phyloP scores from a whole-genome alignment of 208 protist species.

The Trypanosoma vivax region DNA sequence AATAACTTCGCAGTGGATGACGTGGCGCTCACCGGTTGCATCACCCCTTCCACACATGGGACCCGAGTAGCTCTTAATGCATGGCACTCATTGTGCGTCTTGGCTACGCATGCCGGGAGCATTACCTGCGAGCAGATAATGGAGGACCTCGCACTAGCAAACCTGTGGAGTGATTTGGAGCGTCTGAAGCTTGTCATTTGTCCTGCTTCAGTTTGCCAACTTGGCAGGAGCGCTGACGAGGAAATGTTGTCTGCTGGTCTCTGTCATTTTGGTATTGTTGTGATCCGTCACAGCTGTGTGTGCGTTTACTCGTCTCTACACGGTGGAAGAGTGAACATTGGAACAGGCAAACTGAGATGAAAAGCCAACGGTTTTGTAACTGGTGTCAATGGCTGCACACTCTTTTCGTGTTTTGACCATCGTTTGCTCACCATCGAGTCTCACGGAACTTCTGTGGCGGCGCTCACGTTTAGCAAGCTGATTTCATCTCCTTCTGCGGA shows the following conservation, averaged over 20 bases:
- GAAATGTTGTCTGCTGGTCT: conserved; percentile 65
- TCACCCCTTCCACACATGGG: conserved; percentile 21
- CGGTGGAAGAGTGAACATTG: conserved; percentile 20
- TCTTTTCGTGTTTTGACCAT: conserved; percentile 16
- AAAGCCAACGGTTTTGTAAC: not conserved
- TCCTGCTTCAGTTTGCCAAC: conserved; percentile 26
- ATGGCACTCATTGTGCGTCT: conserved; percentile 37
- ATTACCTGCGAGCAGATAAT: conserved; percentile 37
- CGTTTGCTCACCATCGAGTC: conserved; percentile 8
- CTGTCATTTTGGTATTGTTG: conserved; percentile 35
- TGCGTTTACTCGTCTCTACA: conserved; percentile 41
- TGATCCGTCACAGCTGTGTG: conserved; percentile 62
- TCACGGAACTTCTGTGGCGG: not conserved
- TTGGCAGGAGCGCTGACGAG: conserved; percentile 54
- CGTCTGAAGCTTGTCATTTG: conserved; percentile 16
- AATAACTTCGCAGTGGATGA: conserved; percentile 35
- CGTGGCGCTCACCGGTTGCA: conserved; percentile 34
- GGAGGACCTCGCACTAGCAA: conserved; percentile 19
- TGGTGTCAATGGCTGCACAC: conserved; percentile 1
- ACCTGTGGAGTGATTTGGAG: conserved; percentile 47
- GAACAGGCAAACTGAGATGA: not conserved
- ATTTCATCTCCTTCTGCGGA: conserved; percentile 21
- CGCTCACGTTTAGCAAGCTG: conserved; percentile 18
- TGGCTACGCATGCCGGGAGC: conserved; percentile 48
- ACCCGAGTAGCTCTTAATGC: conserved; percentile 40